Base-by-base conservation (phyloP, 2,329 filamentous ascomycete species). In the Colletotrichum tanaceti region DNA sequence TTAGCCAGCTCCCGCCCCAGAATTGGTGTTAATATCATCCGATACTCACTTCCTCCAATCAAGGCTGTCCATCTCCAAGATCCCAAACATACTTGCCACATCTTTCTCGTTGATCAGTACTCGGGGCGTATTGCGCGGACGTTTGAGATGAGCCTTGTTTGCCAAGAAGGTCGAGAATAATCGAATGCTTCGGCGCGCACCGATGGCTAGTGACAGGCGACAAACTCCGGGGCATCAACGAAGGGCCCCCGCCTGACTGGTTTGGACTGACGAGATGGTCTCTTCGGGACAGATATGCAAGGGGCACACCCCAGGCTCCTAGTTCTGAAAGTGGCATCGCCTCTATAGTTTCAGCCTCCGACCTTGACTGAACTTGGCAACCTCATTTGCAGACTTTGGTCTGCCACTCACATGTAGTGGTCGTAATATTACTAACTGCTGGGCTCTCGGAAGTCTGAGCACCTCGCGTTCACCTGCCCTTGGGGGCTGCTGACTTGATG, bases 61-160 rank as follows among this genome's bases (percentile, higher is more conserved):
- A 66, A 55, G 58, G 22, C 55, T 13, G 47, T 39, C 43, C 55
- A 61, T 24, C 44, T 57, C n/a, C 62, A 57, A 38, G 14, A 70
- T 68, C 52, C 53, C 57, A 70, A 70, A 70, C 67, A 70, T 53
- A 58, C 64, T 63, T 70, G 67, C 58, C 67, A 63, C 67, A 70
- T 43, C 14, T 60, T 35, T 44, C 44, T 61, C 63, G 62, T 63
- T 67, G 63, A 70, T 58, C 67, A 50, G 46, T 28, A 38, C 52
- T 57, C n/a, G 58, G 53, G 52, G 52, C 24, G 44, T 16, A 44
- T 38, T 41, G 67, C 63, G 68, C 67, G 54, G 58, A 68, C 67
- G 11, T 49, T 49, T 24, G 35, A 32, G 24, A 55, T 39, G 49
- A 44, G 13, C 18, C 43, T 49, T 59, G 41, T 35, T 32, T 18